phyloP scores from a whole-genome alignment of 495 filamentous ascomycete species.

The Amorphotheca resinae region DNA sequence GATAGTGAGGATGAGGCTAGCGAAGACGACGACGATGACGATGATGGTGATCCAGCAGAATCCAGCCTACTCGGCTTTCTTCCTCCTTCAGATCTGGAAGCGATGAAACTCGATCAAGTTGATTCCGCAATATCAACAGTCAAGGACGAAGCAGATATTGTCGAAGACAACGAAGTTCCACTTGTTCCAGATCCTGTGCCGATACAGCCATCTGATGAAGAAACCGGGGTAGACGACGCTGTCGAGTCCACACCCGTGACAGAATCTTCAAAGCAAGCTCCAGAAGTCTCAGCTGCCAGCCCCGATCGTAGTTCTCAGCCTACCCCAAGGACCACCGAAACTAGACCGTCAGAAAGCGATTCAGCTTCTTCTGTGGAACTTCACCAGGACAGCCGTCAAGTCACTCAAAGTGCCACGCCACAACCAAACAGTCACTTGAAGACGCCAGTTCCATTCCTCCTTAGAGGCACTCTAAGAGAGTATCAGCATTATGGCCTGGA shows the following conservation, averaged over 20 bases:
- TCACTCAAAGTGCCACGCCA: constrained; percentile 30
- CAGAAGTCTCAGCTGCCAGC: constrained; percentile 27
- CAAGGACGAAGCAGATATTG: constrained; percentile 4
- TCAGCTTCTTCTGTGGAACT: constrained; percentile 49
- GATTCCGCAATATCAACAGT: neutral
- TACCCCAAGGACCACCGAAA: constrained; percentile 50
- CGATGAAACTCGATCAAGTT: constrained; percentile 5
- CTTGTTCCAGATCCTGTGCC: constrained; percentile 12
- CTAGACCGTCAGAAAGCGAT: constrained; percentile 56
- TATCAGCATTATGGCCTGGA: constrained; percentile 96
- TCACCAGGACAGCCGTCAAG: constrained; percentile 15
- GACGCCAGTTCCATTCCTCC: constrained; percentile 74
- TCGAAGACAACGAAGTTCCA: constrained; percentile 15
- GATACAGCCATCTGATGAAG: constrained; percentile 32
- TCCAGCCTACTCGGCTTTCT: constrained; percentile 58
- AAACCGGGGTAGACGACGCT: constrained; percentile 32
- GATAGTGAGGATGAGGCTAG: constrained; percentile 34
- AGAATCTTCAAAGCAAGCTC: constrained; percentile 25
- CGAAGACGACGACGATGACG: constrained; percentile 32
- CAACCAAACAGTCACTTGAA: constrained; percentile 34
- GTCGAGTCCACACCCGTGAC: constrained; percentile 16
- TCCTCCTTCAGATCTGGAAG: constrained; percentile 22
- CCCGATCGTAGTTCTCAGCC: constrained; percentile 31
- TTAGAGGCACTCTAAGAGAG: constrained; percentile 84
- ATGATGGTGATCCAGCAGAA: constrained; percentile 28